phyloP scores from a whole-genome alignment of 2,329 filamentous ascomycete genomes.

The Curvularia sp. region DNA sequence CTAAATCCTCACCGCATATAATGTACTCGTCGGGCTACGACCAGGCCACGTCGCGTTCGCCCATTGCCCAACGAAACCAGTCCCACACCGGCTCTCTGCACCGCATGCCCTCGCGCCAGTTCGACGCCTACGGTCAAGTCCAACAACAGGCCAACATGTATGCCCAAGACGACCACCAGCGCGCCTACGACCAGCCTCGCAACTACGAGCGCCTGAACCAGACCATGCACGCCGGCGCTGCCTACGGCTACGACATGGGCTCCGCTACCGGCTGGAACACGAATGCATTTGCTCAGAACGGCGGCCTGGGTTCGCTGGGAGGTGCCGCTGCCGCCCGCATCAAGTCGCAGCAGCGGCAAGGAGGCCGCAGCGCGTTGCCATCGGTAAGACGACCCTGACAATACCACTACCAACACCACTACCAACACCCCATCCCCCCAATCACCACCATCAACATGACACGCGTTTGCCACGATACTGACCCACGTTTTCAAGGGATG shows the following conservation, averaged over 20 bases:
- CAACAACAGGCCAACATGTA: constrained; percentile 70
- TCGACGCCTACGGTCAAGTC: constrained; percentile 75
- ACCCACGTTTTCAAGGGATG: constrained; percentile 60
- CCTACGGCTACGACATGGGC: constrained; percentile 73
- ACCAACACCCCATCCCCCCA: not conserved
- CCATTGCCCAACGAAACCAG: constrained; percentile 73
- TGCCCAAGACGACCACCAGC: constrained; percentile 69
- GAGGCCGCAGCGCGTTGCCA: constrained; percentile 68
- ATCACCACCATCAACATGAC: not conserved
- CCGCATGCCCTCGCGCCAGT: constrained; percentile 77
- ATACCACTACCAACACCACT: not conserved
- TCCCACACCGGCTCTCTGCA: constrained; percentile 65
- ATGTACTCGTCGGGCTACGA: constrained; percentile 50
- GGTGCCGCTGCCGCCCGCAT: constrained; percentile 60
- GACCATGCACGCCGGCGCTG: constrained; percentile 62
- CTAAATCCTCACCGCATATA: constrained; percentile 28
- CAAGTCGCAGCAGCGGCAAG: constrained; percentile 61
- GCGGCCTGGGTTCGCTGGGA: constrained; percentile 67
- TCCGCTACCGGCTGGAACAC: constrained; percentile 83
- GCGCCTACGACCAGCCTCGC: constrained; percentile 59
- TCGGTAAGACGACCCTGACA: constrained; percentile 65
- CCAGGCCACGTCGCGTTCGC: constrained; percentile 68
- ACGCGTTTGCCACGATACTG: constrained; percentile 6
- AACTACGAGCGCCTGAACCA: constrained; percentile 66
- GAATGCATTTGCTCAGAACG: constrained; percentile 71